Conservation (phyloP, 169 alveolate species). For the Plasmodium vinckei region DNA sequence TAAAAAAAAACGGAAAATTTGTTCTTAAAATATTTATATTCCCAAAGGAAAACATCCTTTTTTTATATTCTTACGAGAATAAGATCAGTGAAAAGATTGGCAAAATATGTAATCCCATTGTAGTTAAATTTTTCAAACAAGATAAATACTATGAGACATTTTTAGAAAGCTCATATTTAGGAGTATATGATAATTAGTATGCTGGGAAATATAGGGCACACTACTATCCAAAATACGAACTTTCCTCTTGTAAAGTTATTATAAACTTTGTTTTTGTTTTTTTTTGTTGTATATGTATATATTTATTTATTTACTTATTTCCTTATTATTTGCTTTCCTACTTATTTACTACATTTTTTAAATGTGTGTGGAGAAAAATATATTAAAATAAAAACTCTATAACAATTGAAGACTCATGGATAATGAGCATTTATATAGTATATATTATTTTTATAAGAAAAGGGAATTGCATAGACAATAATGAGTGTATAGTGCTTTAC, state of each 20-base stretch:
- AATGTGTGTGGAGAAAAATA: too few relatives aligned
- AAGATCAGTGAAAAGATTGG: background rate
- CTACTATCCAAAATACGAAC: too few relatives aligned
- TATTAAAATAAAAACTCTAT: too few relatives aligned
- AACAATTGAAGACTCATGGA: too few relatives aligned
- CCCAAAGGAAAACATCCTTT: conserved; percentile 15
- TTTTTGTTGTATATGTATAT: background rate
- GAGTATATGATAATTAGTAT: background rate
- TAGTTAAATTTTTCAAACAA: conserved; percentile 33
- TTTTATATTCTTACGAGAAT: conserved; percentile 20
- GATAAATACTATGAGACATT: conserved; percentile 26
- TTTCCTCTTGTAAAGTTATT: background rate
- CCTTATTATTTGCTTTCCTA: too few relatives aligned
- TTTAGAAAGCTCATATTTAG: conserved; percentile 20
- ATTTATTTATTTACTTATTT: background rate
- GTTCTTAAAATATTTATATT: conserved; percentile 25
- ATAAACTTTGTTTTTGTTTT: background rate
- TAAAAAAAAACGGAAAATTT: conserved; percentile 19
- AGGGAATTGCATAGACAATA: too few relatives aligned
- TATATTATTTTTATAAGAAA: too few relatives aligned
- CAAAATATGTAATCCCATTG: conserved; percentile 31
- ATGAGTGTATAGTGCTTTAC: too few relatives aligned
- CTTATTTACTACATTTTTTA: too few relatives aligned
- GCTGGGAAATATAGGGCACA: too few relatives aligned
- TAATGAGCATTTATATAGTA: too few relatives aligned